A percentile compares a stretch with the other conserved stretches of the same genome.
Evolutionary conservation across 257 asterid species (phyloP).

Genomic region (Nicotiana sylvestris): DNA sequence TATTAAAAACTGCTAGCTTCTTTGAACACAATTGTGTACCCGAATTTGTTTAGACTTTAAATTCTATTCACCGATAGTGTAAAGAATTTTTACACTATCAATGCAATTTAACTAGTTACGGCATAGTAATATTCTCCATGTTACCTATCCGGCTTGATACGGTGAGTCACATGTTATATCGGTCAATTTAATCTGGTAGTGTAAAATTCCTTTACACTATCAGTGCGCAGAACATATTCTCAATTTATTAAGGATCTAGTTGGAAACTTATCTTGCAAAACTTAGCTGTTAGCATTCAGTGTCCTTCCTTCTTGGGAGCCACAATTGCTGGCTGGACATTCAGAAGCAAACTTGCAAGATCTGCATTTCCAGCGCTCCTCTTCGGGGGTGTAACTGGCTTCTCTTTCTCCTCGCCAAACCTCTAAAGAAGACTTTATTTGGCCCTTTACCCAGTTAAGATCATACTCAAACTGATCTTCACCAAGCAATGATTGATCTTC

Average conservation of each 20-base stretch:
- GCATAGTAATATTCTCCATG: background rate
- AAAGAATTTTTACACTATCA: background rate
- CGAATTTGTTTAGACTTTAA: background rate
- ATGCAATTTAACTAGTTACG: background rate
- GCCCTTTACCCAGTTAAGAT: conserved; percentile 48
- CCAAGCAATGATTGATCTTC: conserved; percentile 76
- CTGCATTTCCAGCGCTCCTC: conserved; percentile 92
- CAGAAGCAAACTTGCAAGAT: conserved; percentile 52
- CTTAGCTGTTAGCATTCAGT: conserved; percentile 8
- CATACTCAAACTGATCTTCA: conserved; percentile 61
- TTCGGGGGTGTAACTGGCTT: conserved; percentile 53
- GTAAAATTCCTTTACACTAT: no score
- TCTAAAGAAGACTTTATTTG: conserved; percentile 61
- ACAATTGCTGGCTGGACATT: conserved; percentile 43
- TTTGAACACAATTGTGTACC: background rate
- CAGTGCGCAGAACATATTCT: background rate
- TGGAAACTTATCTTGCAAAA: background rate
- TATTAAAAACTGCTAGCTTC: background rate
- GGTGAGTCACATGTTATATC: background rate
- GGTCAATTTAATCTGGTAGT: no score
- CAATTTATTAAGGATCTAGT: background rate
- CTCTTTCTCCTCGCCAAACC: conserved; percentile 75
- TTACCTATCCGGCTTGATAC: background rate
- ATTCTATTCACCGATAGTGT: background rate
- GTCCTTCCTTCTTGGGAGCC: conserved; percentile 29